Percentiles rank a stretch among this genome's conserved stretches.
These are phyloP conservation scores for Carex kokanica DNA, from an alignment of 176 grass and related monocot species.

Conservation along the genomic window DNA sequence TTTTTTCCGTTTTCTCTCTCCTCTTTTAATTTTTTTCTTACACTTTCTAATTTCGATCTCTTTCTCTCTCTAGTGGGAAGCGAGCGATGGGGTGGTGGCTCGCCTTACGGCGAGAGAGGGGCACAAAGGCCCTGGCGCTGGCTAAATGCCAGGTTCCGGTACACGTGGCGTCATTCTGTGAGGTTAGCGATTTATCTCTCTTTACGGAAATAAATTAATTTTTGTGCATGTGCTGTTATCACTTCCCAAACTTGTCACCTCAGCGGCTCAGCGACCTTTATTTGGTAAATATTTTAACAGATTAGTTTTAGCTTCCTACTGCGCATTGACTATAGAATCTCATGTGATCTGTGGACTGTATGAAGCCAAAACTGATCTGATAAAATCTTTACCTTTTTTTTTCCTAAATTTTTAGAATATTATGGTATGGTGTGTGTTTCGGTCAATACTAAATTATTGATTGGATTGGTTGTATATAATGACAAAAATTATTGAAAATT, in stretches of 20 bases:
- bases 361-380: too few species aligned
- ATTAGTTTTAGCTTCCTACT: too few species aligned
- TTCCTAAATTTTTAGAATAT: background rate
- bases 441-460: background rate
- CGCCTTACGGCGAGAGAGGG: conserved; percentile 34
- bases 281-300: too few species aligned
- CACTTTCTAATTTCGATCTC: background rate
- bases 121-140: conserved; percentile 19
- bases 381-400: background rate
- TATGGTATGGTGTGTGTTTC: background rate
- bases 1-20: background rate
- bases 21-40: background rate
- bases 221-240: conserved; percentile 15
- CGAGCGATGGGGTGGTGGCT: background rate
- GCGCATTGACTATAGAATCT: too few species aligned
- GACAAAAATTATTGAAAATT: background rate
- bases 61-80: conserved; percentile 3
- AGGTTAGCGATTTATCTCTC: conserved; percentile 11
- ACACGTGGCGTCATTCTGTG: conserved; percentile 28
- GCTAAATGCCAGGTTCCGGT: conserved; percentile 20
- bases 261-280: background rate
- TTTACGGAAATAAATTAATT: background rate
- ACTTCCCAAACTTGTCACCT: background rate
- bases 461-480: background rate
- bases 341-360: too few species aligned